Percentiles rank a stretch among this genome's conserved stretches.
phyloP scores from a whole-genome alignment of 495 filamentous ascomycete genomes.

The Penicillium desertorum region DNA sequence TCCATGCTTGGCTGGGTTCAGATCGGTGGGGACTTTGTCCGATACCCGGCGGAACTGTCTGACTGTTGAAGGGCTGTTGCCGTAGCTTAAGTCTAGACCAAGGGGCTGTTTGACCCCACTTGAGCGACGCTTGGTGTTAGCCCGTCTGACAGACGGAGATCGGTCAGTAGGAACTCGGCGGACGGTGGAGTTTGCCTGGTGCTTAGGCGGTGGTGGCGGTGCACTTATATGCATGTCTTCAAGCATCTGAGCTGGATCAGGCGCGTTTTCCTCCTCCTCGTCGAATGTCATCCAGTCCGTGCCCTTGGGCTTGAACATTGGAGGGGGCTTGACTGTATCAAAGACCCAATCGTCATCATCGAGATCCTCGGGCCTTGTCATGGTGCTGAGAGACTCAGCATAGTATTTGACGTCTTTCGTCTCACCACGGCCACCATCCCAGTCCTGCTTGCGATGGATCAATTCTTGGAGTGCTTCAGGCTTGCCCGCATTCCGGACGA shows the following conservation, averaged over 20 bases:
- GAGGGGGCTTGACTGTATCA: slow-evolving; percentile 79
- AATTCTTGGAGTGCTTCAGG: slow-evolving; percentile 83
- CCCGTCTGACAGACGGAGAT: slow-evolving; percentile 45
- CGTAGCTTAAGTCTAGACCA: slow-evolving; percentile 81
- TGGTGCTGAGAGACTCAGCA: slow-evolving; percentile 81
- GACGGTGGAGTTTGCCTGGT: slow-evolving; percentile 46
- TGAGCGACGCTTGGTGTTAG: slow-evolving; percentile 49
- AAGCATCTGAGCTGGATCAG: slow-evolving; percentile 43
- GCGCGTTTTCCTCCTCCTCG: slow-evolving; percentile 28
- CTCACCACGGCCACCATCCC: slow-evolving; percentile 63
- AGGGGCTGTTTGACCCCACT: slow-evolving; percentile 71
- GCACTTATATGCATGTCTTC: slow-evolving; percentile 43
- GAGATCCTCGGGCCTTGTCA: slow-evolving; percentile 51
- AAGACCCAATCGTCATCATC: slow-evolving; percentile 96
- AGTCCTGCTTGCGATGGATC: slow-evolving; percentile 79
- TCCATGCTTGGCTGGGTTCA: slow-evolving; percentile 35
- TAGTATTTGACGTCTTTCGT: slow-evolving; percentile 73
- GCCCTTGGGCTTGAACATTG: slow-evolving; percentile 44
- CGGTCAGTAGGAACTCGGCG: slow-evolving; percentile 54
- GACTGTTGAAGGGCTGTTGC: slow-evolving; percentile 85
- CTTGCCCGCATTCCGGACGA: slow-evolving; percentile 81
- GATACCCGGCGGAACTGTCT: slow-evolving; percentile 88
- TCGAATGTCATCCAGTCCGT: slow-evolving; percentile 37
- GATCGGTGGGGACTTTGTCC: slow-evolving; percentile 53
- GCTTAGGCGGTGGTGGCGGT: slow-evolving; percentile 39